phyloP scores from a whole-genome alignment of 2,329 filamentous ascomycete genomes.

The Akanthomyces dipterigenus region DNA sequence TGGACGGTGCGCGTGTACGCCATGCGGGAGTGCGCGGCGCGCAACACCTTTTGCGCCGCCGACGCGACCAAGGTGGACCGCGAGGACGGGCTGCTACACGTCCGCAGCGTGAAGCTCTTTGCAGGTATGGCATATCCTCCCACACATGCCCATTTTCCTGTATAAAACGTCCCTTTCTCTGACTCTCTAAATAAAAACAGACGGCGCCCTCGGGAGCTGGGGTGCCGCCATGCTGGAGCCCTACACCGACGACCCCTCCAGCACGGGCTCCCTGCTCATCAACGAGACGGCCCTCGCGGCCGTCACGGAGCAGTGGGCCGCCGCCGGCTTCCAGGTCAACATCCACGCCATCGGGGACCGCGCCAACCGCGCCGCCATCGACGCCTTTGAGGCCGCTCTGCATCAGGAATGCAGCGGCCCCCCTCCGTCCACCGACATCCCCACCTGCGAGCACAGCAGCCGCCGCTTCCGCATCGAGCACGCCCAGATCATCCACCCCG shows the following conservation, averaged over 20 bases:
- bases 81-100: slow-evolving; percentile 43
- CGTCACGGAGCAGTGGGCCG: slow-evolving; percentile 52
- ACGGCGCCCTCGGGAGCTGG: slow-evolving; percentile 65
- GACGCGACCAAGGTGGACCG: slow-evolving; percentile 38
- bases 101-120: slow-evolving; percentile 63
- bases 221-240: slow-evolving; percentile 66
- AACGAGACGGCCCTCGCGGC: slow-evolving; percentile 52
- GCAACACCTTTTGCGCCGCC: slow-evolving; percentile 57
- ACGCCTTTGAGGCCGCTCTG: slow-evolving; percentile 54
- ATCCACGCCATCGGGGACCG: slow-evolving; percentile 68
- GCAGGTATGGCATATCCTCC: slow-evolving; percentile 39
- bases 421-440: slow-evolving; percentile 22
- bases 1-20: slow-evolving; percentile 60
- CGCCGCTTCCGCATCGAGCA: slow-evolving; percentile 64
- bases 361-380: slow-evolving; percentile 58
- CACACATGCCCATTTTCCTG: neutral
- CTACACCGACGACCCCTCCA: slow-evolving; percentile 56
- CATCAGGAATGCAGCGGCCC: slow-evolving; percentile 41
- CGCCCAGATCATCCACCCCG: slow-evolving; percentile 61
- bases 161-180: neutral
- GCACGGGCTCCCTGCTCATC: slow-evolving; percentile 58
- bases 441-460: slow-evolving; percentile 43
- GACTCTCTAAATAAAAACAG: slow-evolving; percentile 26
- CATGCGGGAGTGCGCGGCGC: slow-evolving; percentile 59
- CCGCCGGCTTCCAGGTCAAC: slow-evolving; percentile 58